These are phyloP conservation scores for Penicillium hordei DNA, from an alignment of 2,329 filamentous ascomycete species.

Conservation along the genomic window DNA sequence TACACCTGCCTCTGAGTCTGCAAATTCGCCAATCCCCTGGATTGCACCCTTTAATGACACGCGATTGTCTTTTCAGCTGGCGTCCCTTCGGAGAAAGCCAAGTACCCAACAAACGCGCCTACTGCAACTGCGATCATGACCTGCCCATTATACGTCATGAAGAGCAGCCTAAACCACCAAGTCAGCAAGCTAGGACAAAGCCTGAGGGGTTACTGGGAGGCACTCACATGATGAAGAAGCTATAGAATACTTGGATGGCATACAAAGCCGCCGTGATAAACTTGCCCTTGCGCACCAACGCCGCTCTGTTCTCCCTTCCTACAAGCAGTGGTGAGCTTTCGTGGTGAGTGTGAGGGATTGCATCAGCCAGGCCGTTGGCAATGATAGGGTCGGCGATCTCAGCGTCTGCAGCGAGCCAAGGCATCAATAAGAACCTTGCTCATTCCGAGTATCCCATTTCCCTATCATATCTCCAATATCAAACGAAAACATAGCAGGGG, in stretches of 20 bases:
- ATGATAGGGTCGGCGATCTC: conserved; percentile 34
- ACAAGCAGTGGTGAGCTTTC: conserved; percentile 69
- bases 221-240: conserved; percentile 98
- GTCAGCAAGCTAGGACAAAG: not conserved
- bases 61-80: conserved; percentile 80
- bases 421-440: conserved; percentile 30
- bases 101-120: conserved; percentile 84
- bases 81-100: conserved; percentile 72
- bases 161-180: conserved; percentile 69
- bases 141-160: conserved; percentile 99
- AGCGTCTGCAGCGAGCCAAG: conserved; percentile 35
- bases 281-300: conserved; percentile 67
- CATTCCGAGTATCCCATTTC: conserved; percentile 20
- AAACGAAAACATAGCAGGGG: not conserved
- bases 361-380: conserved; percentile 24
- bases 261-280: conserved; percentile 81
- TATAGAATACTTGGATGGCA: conserved; percentile 94
- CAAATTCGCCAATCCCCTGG: not conserved
- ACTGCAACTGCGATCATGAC: conserved; percentile 90
- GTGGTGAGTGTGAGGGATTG: conserved; percentile 39
- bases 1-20: not conserved
- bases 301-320: conserved; percentile 67
- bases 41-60: conserved; percentile 67
- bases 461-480: conserved; percentile 4
- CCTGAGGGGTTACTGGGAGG: not conserved